Percentiles rank a stretch among this genome's conserved stretches.
Evolutionary conservation across 2,329 filamentous ascomycete species (phyloP).

Genomic region (Hyphodiscus sp.): DNA sequence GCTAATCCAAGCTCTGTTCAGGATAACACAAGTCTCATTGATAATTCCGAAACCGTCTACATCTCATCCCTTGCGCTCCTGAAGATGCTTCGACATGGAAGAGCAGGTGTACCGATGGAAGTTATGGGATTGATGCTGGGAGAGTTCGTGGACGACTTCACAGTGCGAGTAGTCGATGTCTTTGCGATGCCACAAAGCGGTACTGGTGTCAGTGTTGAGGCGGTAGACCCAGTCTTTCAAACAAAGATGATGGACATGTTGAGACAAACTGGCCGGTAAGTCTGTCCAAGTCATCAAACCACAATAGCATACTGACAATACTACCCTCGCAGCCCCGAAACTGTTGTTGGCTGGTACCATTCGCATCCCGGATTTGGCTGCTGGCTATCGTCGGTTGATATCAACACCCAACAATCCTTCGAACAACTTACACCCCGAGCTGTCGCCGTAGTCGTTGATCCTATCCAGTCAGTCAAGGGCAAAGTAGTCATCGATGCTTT

Average conservation of each 20-base stretch:
- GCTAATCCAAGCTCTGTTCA: conserved; percentile 32
- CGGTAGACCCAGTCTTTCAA: conserved; percentile 96
- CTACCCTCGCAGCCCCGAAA: conserved; percentile 64
- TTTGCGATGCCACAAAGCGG: conserved; percentile 99
- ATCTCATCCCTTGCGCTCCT: conserved; percentile 95
- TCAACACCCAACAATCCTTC: conserved; percentile 99
- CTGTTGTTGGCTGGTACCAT: conserved; percentile 98
- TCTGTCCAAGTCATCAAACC: not conserved
- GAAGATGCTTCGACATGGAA: conserved; percentile 97
- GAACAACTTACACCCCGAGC: conserved; percentile 95
- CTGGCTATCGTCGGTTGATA: conserved; percentile 98
- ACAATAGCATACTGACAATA: conserved; percentile 6
- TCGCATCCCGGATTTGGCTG: conserved; percentile 98
- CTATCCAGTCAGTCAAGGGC: conserved; percentile 98
- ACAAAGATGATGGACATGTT: conserved; percentile 99
- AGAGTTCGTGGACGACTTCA: conserved; percentile 98
- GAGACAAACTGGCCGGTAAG: conserved; percentile 85
- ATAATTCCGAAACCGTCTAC: conserved; percentile 99
- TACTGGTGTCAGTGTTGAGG: conserved; percentile 96
- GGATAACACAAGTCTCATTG: conserved; percentile 88
- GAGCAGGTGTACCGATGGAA: conserved; percentile 98
- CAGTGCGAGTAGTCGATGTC: conserved; percentile 94
- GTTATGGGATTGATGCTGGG: conserved; percentile 99
- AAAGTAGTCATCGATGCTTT: conserved; percentile 99
- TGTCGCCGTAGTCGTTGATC: conserved; percentile 95